Conservation (phyloP, 2,329 filamentous ascomycete genomes). For the Pyrenochaeta sp. region DNA sequence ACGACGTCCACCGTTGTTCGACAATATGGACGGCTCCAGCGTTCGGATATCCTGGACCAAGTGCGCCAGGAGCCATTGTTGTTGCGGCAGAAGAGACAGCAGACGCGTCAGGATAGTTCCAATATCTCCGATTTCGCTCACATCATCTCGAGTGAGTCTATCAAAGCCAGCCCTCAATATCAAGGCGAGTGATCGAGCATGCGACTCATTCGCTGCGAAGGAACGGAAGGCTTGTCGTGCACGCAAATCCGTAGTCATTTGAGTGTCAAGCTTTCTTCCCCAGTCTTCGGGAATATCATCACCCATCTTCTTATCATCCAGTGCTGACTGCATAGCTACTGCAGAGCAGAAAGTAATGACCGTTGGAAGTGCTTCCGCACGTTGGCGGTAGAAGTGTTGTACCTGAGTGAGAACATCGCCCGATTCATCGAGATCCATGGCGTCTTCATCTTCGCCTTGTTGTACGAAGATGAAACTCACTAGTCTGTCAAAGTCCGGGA, state of each 20-base stretch:
- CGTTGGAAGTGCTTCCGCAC: conserved; percentile 67
- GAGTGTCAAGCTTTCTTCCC: conserved; percentile 79
- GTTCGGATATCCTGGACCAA: conserved; percentile 51
- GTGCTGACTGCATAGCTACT: conserved; percentile 66
- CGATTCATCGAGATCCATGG: conserved; percentile 43
- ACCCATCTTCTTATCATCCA: conserved; percentile 54
- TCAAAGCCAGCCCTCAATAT: conserved; percentile 58
- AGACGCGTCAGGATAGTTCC: conserved; percentile 63
- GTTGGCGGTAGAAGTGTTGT: conserved; percentile 43
- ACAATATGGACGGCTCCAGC: conserved; percentile 69
- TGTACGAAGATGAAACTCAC: conserved; percentile 57
- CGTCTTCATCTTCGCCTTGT: conserved; percentile 44
- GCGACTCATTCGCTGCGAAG: conserved; percentile 53
- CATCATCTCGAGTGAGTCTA: conserved; percentile 51
- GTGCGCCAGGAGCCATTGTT: conserved; percentile 42
- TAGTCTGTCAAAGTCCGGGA: conserved; percentile 56
- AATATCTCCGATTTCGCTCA: conserved; percentile 55
- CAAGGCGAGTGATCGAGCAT: conserved; percentile 48
- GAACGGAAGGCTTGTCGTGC: conserved; percentile 67
- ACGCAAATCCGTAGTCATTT: conserved; percentile 73
- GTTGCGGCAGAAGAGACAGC: conserved; percentile 63
- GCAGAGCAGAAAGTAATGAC: conserved; percentile 74
- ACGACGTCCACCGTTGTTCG: conserved; percentile 75
- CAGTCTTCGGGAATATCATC: conserved; percentile 78
- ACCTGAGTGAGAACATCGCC: conserved; percentile 36